Evolutionary conservation across 352 stramenopile genomes (phyloP), one percentile per base, ranked within the genome.

Genomic region (Phytophthora nicotianae): DNA sequence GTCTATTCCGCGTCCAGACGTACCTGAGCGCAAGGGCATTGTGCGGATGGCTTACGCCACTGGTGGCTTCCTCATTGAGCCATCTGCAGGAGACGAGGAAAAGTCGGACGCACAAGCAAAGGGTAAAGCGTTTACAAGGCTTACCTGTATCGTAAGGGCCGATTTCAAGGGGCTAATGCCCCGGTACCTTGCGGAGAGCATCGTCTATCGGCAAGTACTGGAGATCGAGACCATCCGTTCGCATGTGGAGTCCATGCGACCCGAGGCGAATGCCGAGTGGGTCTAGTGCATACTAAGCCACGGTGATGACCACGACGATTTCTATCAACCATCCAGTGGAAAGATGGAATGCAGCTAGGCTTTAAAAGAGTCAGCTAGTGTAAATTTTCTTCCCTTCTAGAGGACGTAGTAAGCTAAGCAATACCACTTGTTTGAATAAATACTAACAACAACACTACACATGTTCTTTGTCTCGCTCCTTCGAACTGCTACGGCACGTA

Each of bases 41-140:
- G 80, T 90, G 16, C 81, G 81, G 14, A 92, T 90, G 81, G 79
- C 83, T 5, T 89, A 80, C 66, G 83, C 83, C 1, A 89, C 83
- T 11, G 83, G 83, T 10, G 83, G 83, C 3, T 88, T 86, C 43
- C 64, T 92, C 5, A 72, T 92, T 33, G 83, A 92, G 70, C 81
- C 81, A 4, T 65, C 35, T 16, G 51, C 33, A n/a, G 62, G 51
- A 5, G 63, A 69, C 0, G 76, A 77, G 11, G 66, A 61, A 3
- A 35, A 3, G 0, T 9, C 20, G 8, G 17, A 26, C 17, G 7
- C 45, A 0, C 16, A 61, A 23, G 21, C 11, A 3, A 24, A 58
- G 20, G 52, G 62, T 5, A 13, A 46, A 11, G 49, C 54, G n/a
- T 77, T 50, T 26, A 72, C 79, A 13, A 73, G 70, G 29, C 76